Percentiles rank a stretch among this genome's conserved stretches.
Evolutionary conservation across 768 basidiomycete genomes (phyloP).

Genomic region (Lyophyllum shimeji): DNA sequence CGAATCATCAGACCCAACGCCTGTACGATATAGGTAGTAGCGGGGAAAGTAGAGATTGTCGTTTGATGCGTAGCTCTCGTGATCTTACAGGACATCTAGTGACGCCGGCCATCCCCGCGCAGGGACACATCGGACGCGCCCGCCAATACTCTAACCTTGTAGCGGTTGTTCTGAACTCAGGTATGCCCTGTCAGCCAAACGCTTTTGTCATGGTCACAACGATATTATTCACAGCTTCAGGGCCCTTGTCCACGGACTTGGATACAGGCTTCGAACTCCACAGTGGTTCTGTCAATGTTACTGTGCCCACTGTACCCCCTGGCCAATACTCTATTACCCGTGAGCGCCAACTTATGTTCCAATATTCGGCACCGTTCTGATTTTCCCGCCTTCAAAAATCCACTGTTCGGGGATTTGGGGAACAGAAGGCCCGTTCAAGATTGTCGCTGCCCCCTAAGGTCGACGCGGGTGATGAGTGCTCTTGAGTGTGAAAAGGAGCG

Average conservation of each 20-base stretch:
- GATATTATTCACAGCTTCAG: neutral
- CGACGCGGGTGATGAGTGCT: neutral
- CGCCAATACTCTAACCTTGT: slow-evolving; percentile 37
- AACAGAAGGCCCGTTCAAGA: slow-evolving; percentile 42
- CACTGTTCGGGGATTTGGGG: slow-evolving; percentile 52
- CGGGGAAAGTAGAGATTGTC: slow-evolving; percentile 24
- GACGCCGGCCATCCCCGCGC: neutral
- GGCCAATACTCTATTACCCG: slow-evolving; percentile 41
- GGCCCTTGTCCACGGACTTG: slow-evolving; percentile 17
- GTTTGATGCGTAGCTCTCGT: slow-evolving; percentile 24
- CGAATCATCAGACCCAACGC: slow-evolving; percentile 25
- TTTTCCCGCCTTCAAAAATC: neutral
- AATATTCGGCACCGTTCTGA: neutral
- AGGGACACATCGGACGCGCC: slow-evolving; percentile 43
- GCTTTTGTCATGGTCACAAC: neutral
- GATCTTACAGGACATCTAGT: neutral
- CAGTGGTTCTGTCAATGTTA: slow-evolving; percentile 31
- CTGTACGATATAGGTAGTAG: slow-evolving; percentile 25
- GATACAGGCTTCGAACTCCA: slow-evolving; percentile 34
- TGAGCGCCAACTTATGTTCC: slow-evolving; percentile 25
- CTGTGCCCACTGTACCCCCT: slow-evolving; percentile 29
- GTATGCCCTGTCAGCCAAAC: slow-evolving; percentile 20
- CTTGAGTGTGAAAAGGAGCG: neutral
- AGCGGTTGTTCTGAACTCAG: slow-evolving; percentile 25
- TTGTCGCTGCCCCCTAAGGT: slow-evolving; percentile 15